Evolutionary conservation across 371 early-diverging fungal species (phyloP).

Genomic region (Nematocida sp.): DNA sequence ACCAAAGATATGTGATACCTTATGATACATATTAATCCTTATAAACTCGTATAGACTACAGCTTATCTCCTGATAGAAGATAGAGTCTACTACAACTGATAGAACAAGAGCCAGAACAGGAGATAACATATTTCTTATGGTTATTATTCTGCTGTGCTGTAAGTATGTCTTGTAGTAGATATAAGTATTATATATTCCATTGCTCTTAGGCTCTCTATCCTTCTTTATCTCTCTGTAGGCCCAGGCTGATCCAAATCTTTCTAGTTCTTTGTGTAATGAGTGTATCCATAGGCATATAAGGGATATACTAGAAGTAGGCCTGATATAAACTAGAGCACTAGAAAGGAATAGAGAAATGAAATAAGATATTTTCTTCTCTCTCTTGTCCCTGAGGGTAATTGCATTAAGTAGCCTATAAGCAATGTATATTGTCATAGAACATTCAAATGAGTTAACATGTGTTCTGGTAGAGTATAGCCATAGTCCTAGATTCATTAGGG

Average conservation of each 20-base stretch:
- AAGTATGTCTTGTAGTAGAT: neutral
- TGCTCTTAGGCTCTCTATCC: neutral
- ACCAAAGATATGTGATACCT: slow-evolving; percentile 38
- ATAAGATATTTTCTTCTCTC: neutral
- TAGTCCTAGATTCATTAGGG: slow-evolving; percentile 16
- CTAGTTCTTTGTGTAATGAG: neutral
- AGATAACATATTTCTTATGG: neutral
- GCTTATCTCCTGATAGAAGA: slow-evolving; percentile 22
- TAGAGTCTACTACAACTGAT: neutral
- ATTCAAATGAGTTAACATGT: slow-evolving; percentile 46
- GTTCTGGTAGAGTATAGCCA: slow-evolving; percentile 46
- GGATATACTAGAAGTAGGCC: slow-evolving; percentile 20
- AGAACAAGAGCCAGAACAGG: neutral
- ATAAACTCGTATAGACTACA: slow-evolving; percentile 7
- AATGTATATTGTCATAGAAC: neutral
- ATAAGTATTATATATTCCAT: too few relatives aligned
- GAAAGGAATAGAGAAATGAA: neutral
- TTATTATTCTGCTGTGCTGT: slow-evolving; percentile 2
- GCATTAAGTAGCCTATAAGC: neutral
- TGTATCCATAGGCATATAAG: neutral
- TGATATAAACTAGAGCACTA: slow-evolving; percentile 1
- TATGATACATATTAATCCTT: slow-evolving; percentile 14
- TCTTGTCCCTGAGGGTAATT: neutral
- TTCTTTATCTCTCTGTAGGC: neutral
- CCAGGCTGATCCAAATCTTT: slow-evolving; percentile 7